Evolutionary conservation across 1,139 yeast genomes (phyloP), one percentile per base, ranked within the genome.

Genomic region (Diutina mesorugosa): DNA sequence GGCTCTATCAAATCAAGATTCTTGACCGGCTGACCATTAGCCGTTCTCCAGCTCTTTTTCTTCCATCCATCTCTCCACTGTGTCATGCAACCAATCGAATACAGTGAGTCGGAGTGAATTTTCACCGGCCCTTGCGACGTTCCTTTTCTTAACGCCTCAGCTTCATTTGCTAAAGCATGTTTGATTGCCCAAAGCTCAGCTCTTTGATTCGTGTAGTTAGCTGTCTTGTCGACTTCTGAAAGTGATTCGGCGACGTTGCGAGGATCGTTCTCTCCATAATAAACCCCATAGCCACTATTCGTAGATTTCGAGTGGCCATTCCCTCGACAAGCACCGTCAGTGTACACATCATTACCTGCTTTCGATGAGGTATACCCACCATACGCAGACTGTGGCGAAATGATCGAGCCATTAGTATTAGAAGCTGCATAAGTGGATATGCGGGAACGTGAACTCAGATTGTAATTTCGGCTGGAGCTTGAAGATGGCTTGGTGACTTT

Each of bases 261-360:
- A 6, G 51, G 35, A 16, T 28, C 14, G 29, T 18, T 38, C n/a
- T 8, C 29, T 14, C 53, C 53, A 10, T 50, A 50, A 6, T 32
- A 50, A 8, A 50, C 53, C 28, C 53, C 53, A n/a, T 16, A 16
- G 10, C 53, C 53, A 7, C 41, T n/a, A n/a, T 14, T 9, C 29
- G 53, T 6, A 3, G 6, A 12, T 28, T 38, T 18, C 3, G 7
- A 9, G 32, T 18, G n/a, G n/a, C 53, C 53, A 32, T 50, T 50
- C 9, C 45, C 53, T 16, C 53, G 45, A 32, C 53, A 50, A 2
- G 53, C 53, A 32, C 53, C 53, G 18, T 50, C 53, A 7, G 51
- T 47, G 12, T 47, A 47, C 16, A 47, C 38, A 26, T 9, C 6
- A 12, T 35, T 35, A 12, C 10, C 41, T 35, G 4, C 26, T 21